Evolutionary conservation across 2,329 filamentous ascomycete species (phyloP), one percentile per base, ranked within the genome.

Genomic region (Sclerotinia spermophila): DNA sequence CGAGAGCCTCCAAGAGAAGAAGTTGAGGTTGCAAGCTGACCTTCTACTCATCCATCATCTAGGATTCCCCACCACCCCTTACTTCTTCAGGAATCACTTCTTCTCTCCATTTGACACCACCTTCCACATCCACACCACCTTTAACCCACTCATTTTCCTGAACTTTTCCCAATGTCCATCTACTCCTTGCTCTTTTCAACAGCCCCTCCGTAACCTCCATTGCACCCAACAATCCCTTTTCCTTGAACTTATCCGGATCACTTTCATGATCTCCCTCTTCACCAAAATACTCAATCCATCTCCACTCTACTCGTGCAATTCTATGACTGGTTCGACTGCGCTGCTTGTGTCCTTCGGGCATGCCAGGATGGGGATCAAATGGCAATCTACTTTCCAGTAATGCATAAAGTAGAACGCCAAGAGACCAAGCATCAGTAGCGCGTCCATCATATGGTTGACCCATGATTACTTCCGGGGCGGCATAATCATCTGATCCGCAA

Each of bases 401-500:
- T 2, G 96, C 94, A 79, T 98, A 99, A 0, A 98, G 86, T 3
- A 98, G 83, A 1, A 99, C 96, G 67, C 96, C 96, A 1, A 98
- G 85, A 0, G 95, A 96, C 96, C 96, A 99, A 15, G 93, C 94
- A 79, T 99, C 96, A 0, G 92, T 97, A 2, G 91, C 88, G 51
- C 93, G 92, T 44, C 96, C 96, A 79, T 98, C 94, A 79, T 99
- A 99, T 11, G 93, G 89, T 78, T 97, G 93, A 35, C 95, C 95
- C 85, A 99, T 93, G 68, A 99, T 90, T 60, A 99, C 94, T 80
- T 99, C 96, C 0, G 96, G 96, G 0, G 96, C 95, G 2, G 95
- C 95, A 79, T 99, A 99, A 81, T 99, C 96, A 81, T 98, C 96
- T 55, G 92, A 97, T 44, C 96, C 96, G 80, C 96, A 99, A 15